Conservation (phyloP, 371 early-diverging fungal genomes). For the Mortierella sp. region DNA sequence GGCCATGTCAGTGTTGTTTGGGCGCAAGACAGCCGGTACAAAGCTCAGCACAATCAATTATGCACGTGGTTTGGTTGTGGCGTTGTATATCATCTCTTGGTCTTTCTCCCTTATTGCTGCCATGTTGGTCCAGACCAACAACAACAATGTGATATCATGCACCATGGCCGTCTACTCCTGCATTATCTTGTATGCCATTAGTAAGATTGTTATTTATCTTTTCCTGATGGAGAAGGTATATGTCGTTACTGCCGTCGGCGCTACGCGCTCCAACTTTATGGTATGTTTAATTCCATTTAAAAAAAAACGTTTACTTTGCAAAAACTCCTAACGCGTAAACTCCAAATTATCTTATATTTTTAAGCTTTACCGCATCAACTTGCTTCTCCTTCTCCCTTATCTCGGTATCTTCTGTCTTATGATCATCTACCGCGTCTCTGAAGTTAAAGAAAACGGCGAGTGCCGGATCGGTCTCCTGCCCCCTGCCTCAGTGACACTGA, state of each 20-base stretch:
- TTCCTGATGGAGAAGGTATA: slow-evolving; percentile 71
- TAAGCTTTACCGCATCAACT: slow-evolving; percentile 60
- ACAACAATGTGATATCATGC: slow-evolving; percentile 66
- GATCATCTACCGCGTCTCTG: slow-evolving; percentile 53
- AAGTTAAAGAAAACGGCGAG: slow-evolving; percentile 42
- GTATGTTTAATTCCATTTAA: slow-evolving; percentile 3
- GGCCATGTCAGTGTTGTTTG: slow-evolving; percentile 64
- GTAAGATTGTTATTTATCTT: slow-evolving; percentile 64
- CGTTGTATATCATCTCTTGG: slow-evolving; percentile 63
- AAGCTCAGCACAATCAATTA: slow-evolving; percentile 59
- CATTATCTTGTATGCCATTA: slow-evolving; percentile 57
- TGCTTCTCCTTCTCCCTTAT: slow-evolving; percentile 60
- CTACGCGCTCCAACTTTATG: slow-evolving; percentile 36
- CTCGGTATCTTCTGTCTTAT: slow-evolving; percentile 60
- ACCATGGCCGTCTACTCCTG: slow-evolving; percentile 61
- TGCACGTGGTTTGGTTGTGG: slow-evolving; percentile 60
- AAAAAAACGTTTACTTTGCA: neutral
- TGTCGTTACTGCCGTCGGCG: slow-evolving; percentile 44
- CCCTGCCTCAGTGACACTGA: slow-evolving; percentile 60
- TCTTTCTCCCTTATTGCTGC: slow-evolving; percentile 64
- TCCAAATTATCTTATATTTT: neutral
- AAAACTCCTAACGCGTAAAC: neutral
- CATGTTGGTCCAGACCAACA: slow-evolving; percentile 67
- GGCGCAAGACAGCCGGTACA: slow-evolving; percentile 65
- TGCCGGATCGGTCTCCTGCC: slow-evolving; percentile 62